A percentile compares a stretch with the other conserved stretches of the same genome.
Evolutionary conservation across 345 rosid genomes (phyloP).

Genomic region (Brassica rapa): DNA sequence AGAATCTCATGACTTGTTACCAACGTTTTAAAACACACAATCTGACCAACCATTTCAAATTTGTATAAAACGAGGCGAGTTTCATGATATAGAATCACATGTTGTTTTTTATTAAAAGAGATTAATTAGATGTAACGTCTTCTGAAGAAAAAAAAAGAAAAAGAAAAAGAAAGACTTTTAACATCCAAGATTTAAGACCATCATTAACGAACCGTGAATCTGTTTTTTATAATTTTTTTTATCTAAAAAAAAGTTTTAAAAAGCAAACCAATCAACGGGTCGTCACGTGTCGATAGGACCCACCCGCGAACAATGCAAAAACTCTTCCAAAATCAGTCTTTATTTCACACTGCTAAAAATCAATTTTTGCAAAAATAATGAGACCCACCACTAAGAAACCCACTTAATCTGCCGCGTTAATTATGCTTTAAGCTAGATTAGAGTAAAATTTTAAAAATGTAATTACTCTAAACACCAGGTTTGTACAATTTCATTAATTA

Average conservation of each 20-base stretch:
- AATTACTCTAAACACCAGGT: background rate
- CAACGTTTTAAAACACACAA: too few relatives aligned
- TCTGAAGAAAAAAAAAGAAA: background rate
- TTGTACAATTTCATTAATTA: background rate
- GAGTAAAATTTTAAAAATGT: background rate
- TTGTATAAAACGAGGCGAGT: background rate
- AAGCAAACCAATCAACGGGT: too few relatives aligned
- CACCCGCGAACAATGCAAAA: too few relatives aligned
- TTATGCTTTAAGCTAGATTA: background rate
- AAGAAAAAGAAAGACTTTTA: background rate
- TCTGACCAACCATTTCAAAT: background rate
- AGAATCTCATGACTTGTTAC: background rate
- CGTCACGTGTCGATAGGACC: too few relatives aligned
- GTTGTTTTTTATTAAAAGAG: background rate
- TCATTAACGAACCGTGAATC: too few relatives aligned
- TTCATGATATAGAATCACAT: background rate
- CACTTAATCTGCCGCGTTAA: too few relatives aligned
- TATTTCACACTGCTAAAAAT: too few relatives aligned
- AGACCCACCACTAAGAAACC: too few relatives aligned
- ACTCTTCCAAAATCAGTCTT: too few relatives aligned
- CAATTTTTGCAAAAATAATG: too few relatives aligned
- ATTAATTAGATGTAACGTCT: background rate
- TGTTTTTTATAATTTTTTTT: too few relatives aligned
- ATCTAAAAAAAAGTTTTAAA: too few relatives aligned
- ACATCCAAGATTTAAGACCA: background rate